These are phyloP conservation scores for Pythium scleroteichum DNA, from an alignment of 352 stramenopile genomes.

Conservation along the genomic window DNA sequence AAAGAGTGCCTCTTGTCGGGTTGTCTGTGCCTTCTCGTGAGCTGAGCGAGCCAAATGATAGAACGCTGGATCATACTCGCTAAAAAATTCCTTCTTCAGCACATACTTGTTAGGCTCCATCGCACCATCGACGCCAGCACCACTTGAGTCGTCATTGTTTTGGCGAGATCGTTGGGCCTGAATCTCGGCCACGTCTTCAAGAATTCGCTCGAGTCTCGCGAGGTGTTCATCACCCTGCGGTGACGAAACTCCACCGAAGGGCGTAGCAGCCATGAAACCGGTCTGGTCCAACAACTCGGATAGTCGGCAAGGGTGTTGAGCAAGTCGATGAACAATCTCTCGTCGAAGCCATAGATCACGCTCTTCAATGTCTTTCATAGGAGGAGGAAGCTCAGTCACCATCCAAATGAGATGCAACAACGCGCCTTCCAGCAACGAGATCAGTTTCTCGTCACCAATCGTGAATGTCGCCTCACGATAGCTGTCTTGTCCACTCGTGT, in stretches of 20 bases:
- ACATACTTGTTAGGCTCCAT: constrained; percentile 80
- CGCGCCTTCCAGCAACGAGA: constrained; percentile 71
- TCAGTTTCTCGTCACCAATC: constrained; percentile 62
- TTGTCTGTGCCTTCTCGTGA: constrained; percentile 81
- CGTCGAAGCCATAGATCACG: constrained; percentile 69
- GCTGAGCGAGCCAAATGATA: constrained; percentile 75
- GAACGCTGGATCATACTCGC: constrained; percentile 81
- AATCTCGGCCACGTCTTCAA: constrained; percentile 75
- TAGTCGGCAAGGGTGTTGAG: constrained; percentile 64
- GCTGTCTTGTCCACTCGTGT: constrained; percentile 49
- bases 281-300: constrained; percentile 84
- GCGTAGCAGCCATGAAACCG: constrained; percentile 68
- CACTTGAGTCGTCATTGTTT: constrained; percentile 19
- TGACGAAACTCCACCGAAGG: constrained; percentile 63
- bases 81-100: constrained; percentile 76
- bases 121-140: constrained; percentile 22
- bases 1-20: constrained; percentile 79
- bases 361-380: constrained; percentile 58
- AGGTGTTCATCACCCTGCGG: constrained; percentile 71
- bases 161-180: constrained; percentile 32
- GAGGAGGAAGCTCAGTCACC: constrained; percentile 78
- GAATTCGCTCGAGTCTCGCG: constrained; percentile 53
- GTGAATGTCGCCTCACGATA: constrained; percentile 40
- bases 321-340: constrained; percentile 87
- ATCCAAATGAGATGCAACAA: constrained; percentile 87